Evolutionary conservation across 1,284 basidiomycete genomes (phyloP).

Genomic region (Stereum hirsutum): DNA sequence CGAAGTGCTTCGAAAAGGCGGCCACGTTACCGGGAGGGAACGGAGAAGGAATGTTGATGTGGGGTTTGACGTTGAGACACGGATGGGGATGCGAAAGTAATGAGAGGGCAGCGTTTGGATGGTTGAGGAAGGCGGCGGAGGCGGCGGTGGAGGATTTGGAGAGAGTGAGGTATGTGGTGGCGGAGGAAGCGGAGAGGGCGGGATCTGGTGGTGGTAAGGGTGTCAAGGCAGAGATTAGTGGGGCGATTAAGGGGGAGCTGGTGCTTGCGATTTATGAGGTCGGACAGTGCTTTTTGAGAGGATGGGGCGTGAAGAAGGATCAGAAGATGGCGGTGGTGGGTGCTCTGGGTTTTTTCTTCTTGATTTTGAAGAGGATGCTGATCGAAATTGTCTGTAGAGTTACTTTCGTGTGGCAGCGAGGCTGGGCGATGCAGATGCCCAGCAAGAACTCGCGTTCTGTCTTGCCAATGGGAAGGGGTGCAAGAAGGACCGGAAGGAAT

Average conservation of each 20-base stretch:
- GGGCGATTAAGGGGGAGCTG: constrained; percentile 55
- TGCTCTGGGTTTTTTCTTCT: constrained; percentile 13
- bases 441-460: constrained; percentile 79
- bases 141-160: constrained; percentile 75
- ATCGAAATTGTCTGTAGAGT: constrained; percentile 35
- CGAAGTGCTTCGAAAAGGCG: constrained; percentile 71
- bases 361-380: neutral
- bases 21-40: constrained; percentile 74
- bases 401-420: constrained; percentile 82
- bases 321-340: constrained; percentile 78
- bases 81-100: constrained; percentile 83
- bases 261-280: constrained; percentile 89
- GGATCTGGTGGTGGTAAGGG: too few species aligned
- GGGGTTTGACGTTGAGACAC: constrained; percentile 80
- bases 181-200: constrained; percentile 26
- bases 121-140: constrained; percentile 78
- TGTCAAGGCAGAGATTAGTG: constrained; percentile 30
- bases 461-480: constrained; percentile 81
- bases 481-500: constrained; percentile 81
- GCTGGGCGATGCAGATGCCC: constrained; percentile 81
- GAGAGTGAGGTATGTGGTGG: constrained; percentile 28
- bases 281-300: constrained; percentile 86
- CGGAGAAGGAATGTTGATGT: constrained; percentile 89
- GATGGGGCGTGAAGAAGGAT: constrained; percentile 84
- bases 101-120: constrained; percentile 72